phyloP scores from a whole-genome alignment of 768 basidiomycete species.

The Phlebiopsis gigantea region DNA sequence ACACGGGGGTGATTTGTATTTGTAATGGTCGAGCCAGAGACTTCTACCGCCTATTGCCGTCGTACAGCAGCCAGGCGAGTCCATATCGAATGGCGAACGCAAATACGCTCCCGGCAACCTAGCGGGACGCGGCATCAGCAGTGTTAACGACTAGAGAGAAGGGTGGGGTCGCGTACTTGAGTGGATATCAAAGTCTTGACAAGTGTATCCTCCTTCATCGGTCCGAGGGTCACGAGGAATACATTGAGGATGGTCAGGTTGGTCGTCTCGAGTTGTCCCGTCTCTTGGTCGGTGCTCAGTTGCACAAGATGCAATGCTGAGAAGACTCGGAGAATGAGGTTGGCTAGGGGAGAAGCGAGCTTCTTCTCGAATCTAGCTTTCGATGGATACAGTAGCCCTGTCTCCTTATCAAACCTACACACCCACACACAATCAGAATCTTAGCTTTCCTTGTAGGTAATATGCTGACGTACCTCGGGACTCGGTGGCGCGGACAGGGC shows the following conservation, averaged over 20 bases:
- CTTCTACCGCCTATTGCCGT: slow-evolving; percentile 75
- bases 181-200: slow-evolving; percentile 67
- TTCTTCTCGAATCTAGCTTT: slow-evolving; percentile 48
- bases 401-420: slow-evolving; percentile 65
- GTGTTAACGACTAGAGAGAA: background rate
- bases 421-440: background rate
- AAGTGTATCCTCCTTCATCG: slow-evolving; percentile 80
- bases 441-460: background rate
- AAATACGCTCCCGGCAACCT: slow-evolving; percentile 70
- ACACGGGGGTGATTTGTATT: background rate
- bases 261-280: slow-evolving; percentile 59
- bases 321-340: slow-evolving; percentile 52
- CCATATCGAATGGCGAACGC: slow-evolving; percentile 91
- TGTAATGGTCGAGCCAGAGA: background rate
- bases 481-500: slow-evolving; percentile 88
- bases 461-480: slow-evolving; percentile 63
- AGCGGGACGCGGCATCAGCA: slow-evolving; percentile 7
- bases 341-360: slow-evolving; percentile 51
- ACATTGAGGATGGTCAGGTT: slow-evolving; percentile 93
- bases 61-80: slow-evolving; percentile 83
- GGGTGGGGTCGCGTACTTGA: slow-evolving; percentile 47
- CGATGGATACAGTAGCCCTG: slow-evolving; percentile 77
- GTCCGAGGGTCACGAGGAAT: slow-evolving; percentile 72
- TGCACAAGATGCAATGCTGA: slow-evolving; percentile 61
- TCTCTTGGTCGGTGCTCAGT: slow-evolving; percentile 49